These are phyloP conservation scores for Coriolopsis trogii DNA, from an alignment of 1,284 basidiomycete species.

Conservation along the genomic window DNA sequence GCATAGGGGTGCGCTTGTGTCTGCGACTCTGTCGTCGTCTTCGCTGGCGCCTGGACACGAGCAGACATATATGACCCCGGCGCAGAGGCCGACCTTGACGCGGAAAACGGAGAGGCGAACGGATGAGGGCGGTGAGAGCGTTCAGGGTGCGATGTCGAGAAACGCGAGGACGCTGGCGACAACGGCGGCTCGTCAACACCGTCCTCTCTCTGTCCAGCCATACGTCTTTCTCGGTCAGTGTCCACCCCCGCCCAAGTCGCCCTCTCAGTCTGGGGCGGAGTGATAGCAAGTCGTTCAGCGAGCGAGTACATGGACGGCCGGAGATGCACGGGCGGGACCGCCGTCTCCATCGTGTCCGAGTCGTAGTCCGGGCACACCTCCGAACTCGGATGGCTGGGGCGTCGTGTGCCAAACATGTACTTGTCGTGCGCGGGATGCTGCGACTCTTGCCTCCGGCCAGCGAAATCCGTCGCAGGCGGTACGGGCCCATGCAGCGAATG, in stretches of 20 bases:
- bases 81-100: not conserved
- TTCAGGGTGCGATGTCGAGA: too few species aligned
- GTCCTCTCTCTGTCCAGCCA: too few species aligned
- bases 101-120: not conserved
- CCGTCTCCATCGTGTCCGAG: slow-evolving; percentile 3
- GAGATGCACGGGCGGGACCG: not conserved
- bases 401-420: slow-evolving; percentile 1
- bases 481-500: not conserved
- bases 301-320: not conserved
- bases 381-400: slow-evolving; percentile 12
- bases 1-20: too few species aligned
- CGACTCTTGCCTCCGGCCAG: not conserved
- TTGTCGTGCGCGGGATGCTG: not conserved
- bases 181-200: not conserved
- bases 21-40: too few species aligned
- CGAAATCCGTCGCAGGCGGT: too few species aligned
- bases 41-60: too few species aligned
- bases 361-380: slow-evolving; percentile 9
- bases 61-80: not conserved
- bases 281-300: slow-evolving; percentile 2
- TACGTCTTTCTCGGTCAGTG: too few species aligned
- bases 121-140: too few species aligned
- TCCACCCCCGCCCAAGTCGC: not conserved
- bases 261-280: not conserved
- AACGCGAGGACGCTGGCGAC: not conserved